phyloP scores from a whole-genome alignment of 495 filamentous ascomycete genomes.

The Annulohypoxylon stygium region DNA sequence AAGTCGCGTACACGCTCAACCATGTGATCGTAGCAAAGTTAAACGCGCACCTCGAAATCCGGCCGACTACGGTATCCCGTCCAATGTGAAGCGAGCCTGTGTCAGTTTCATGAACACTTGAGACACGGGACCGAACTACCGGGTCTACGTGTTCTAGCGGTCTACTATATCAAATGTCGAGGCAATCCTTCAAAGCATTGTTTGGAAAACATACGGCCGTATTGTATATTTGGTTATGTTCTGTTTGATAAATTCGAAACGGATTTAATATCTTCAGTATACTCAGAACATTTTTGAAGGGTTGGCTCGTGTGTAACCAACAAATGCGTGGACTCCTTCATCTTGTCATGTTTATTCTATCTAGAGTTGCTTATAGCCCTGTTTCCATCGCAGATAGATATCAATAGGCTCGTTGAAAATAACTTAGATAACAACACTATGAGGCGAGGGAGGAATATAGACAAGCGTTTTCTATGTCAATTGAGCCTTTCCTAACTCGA shows the following conservation, averaged over 20 bases:
- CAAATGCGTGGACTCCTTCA: neutral
- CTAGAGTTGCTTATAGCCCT: neutral
- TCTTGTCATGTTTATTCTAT: neutral
- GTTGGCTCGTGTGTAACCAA: neutral
- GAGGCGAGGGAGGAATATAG: conserved; percentile 13
- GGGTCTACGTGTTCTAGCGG: neutral
- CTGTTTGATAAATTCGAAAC: neutral
- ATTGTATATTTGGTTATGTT: neutral
- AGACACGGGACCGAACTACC: neutral
- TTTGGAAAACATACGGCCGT: conserved; percentile 4
- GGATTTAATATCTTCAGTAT: neutral
- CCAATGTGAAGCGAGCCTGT: conserved; percentile 7
- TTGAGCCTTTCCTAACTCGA: neutral
- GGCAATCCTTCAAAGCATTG: neutral
- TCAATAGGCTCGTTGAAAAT: neutral
- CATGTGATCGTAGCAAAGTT: neutral
- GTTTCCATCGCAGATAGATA: neutral
- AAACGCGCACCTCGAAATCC: neutral
- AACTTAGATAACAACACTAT: neutral
- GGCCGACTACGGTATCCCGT: neutral
- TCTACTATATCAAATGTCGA: neutral
- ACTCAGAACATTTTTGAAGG: neutral
- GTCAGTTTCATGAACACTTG: neutral
- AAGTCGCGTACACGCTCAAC: conserved; percentile 7
- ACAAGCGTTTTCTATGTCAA: neutral